These are phyloP conservation scores for Penicillium macrosclerotiorum DNA, from an alignment of 495 filamentous ascomycete species.

Conservation along the genomic window DNA sequence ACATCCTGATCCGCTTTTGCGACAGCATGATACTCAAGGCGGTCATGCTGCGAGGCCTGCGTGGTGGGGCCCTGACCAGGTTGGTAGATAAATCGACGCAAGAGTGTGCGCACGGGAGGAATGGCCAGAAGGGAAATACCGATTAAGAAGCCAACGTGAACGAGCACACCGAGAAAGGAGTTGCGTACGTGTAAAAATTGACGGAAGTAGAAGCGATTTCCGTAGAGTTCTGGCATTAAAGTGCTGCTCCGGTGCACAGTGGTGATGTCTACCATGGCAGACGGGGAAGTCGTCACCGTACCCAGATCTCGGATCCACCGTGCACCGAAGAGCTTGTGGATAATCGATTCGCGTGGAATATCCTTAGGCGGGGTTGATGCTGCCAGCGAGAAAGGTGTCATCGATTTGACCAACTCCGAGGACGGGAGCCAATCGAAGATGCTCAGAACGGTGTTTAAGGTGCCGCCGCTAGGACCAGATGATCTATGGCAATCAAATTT, in stretches of 20 bases:
- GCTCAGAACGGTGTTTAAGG: conserved; percentile 60
- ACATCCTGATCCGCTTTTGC: conserved; percentile 56
- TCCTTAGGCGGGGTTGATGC: conserved; percentile 51
- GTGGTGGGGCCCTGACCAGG: conserved; percentile 67
- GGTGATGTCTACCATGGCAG: conserved; percentile 57
- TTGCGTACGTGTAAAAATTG: conserved; percentile 66
- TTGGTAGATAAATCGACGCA: conserved; percentile 52
- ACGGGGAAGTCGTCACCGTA: conserved; percentile 60
- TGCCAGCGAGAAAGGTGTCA: conserved; percentile 63
- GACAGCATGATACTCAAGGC: conserved; percentile 63
- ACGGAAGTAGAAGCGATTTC: conserved; percentile 66
- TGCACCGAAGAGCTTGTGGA: conserved; percentile 57
- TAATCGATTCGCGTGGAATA: conserved; percentile 31
- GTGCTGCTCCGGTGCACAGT: conserved; percentile 78
- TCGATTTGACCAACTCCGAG: conserved; percentile 52
- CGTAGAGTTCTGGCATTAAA: conserved; percentile 66
- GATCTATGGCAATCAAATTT: conserved; percentile 18
- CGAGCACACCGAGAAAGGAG: conserved; percentile 50
- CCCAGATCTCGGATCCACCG: conserved; percentile 63
- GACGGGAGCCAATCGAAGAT: conserved; percentile 62
- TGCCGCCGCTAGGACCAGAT: conserved; percentile 70
- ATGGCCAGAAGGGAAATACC: conserved; percentile 52
- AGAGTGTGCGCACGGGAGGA: conserved; percentile 52
- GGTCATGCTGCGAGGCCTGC: conserved; percentile 56
- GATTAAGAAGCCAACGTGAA: conserved; percentile 56